Percentiles rank a stretch among this genome's conserved stretches.
phyloP scores from a whole-genome alignment of 2,329 filamentous ascomycete species.

The Pseudopyrenochaeta lycopersici region DNA sequence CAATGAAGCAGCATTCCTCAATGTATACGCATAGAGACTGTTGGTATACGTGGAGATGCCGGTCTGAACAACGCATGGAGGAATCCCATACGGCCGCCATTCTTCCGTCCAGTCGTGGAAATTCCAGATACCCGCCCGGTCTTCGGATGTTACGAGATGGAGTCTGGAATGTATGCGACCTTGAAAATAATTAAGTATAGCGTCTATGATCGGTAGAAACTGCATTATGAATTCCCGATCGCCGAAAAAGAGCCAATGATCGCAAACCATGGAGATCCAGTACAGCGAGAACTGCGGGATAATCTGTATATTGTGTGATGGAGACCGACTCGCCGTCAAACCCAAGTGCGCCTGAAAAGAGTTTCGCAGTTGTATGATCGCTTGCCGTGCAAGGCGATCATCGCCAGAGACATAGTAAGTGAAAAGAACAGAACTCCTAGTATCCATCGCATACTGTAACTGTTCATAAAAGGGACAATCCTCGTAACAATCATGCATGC shows the following conservation, averaged over 20 bases:
- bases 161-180: not conserved
- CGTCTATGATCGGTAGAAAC: not conserved
- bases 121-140: constrained; percentile 8
- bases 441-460: too few species aligned
- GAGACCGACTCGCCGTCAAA: constrained; percentile 48
- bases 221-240: constrained; percentile 32
- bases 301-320: constrained; percentile 39
- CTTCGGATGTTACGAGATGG: not conserved
- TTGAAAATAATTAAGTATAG: not conserved
- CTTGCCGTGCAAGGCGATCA: constrained; percentile 33
- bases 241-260: constrained; percentile 50
- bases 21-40: constrained; percentile 6
- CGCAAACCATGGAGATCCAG: constrained; percentile 49
- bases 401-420: constrained; percentile 38
- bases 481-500: constrained; percentile 42
- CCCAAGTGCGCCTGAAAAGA: constrained; percentile 31
- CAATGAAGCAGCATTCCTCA: constrained; percentile 18
- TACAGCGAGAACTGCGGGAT: constrained; percentile 46
- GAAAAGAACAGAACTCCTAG: too few species aligned
- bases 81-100: constrained; percentile 7
- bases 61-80: not conserved
- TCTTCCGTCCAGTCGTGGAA: constrained; percentile 24
- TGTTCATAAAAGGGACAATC: constrained; percentile 44
- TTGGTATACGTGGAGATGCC: constrained; percentile 2
- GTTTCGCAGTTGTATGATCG: constrained; percentile 28